These are phyloP conservation scores for Hypseocharis bilobata DNA, from an alignment of 441 rosid species.

Conservation along the genomic window DNA sequence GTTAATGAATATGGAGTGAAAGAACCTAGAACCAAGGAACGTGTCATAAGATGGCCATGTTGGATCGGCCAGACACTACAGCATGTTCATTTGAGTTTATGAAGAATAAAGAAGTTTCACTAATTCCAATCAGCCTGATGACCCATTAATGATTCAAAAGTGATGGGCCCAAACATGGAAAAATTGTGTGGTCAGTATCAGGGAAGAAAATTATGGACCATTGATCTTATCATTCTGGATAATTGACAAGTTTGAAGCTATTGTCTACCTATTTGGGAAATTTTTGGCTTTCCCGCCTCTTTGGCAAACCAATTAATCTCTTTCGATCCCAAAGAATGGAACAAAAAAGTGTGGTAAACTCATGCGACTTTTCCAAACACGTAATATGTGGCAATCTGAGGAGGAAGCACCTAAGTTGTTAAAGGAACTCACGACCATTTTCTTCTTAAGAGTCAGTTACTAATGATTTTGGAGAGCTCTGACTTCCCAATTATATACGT, in stretches of 20 bases:
- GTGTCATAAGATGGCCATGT: no score
- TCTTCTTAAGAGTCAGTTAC: not conserved
- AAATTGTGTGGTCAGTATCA: no score
- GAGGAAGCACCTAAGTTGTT: not conserved
- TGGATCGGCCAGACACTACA: no score
- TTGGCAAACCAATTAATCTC: not conserved
- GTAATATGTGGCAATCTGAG: not conserved
- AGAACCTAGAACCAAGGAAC: no score
- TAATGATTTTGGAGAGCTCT: not conserved
- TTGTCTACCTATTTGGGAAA: not conserved
- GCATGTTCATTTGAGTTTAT: no score
- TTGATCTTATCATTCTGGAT: not conserved
- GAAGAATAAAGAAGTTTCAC: no score
- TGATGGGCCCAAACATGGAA: no score
- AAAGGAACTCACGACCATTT: not conserved
- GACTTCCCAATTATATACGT: no score
- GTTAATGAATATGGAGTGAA: no score
- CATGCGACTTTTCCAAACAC: not conserved
- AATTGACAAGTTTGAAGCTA: not conserved
- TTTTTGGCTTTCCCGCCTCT: not conserved
- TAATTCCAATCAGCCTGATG: no score
- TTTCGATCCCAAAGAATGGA: not conserved
- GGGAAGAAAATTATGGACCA: no score
- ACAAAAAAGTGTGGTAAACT: not conserved
- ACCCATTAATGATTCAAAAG: no score